A percentile compares a stretch with the other conserved stretches of the same genome.
Evolutionary conservation across 129 eudicot genomes (phyloP).

Genomic region (Calendula officinalis): DNA sequence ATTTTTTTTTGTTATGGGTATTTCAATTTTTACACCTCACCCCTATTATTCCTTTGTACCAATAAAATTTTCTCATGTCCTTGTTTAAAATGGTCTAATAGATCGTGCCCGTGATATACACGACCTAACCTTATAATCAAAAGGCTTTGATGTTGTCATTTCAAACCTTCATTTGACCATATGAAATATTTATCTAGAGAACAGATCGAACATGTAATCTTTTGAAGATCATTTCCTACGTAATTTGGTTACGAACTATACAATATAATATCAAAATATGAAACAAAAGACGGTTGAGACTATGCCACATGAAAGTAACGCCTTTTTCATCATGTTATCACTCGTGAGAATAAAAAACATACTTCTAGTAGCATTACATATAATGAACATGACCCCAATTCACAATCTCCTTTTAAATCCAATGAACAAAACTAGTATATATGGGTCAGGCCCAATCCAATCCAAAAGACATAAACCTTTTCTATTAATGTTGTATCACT

Average conservation of each 20-base stretch:
- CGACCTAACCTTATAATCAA: no score
- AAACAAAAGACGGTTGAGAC: not conserved
- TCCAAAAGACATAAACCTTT: slow-evolving; percentile 17
- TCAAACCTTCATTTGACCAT: no score
- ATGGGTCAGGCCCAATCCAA: slow-evolving; percentile 23
- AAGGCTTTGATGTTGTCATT: no score
- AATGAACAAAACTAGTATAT: slow-evolving; percentile 24
- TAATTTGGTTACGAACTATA: not conserved
- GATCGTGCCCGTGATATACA: no score
- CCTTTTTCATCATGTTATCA: slow-evolving; percentile 18
- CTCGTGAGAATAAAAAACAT: slow-evolving; percentile 11
- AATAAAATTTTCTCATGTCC: no score
- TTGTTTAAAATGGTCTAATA: no score
- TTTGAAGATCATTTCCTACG: not conserved
- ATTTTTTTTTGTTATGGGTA: no score
- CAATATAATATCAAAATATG: not conserved
- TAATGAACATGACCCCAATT: slow-evolving; percentile 25
- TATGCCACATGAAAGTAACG: not conserved
- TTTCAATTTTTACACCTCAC: no score
- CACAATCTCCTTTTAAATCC: slow-evolving; percentile 17
- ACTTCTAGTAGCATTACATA: slow-evolving; percentile 14
- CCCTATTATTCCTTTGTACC: no score
- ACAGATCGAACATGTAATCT: no score
- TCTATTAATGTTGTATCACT: slow-evolving; percentile 47
- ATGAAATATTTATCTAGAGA: no score